Evolutionary conservation across 2,329 filamentous ascomycete genomes (phyloP).

Genomic region (Orbilia javanica): DNA sequence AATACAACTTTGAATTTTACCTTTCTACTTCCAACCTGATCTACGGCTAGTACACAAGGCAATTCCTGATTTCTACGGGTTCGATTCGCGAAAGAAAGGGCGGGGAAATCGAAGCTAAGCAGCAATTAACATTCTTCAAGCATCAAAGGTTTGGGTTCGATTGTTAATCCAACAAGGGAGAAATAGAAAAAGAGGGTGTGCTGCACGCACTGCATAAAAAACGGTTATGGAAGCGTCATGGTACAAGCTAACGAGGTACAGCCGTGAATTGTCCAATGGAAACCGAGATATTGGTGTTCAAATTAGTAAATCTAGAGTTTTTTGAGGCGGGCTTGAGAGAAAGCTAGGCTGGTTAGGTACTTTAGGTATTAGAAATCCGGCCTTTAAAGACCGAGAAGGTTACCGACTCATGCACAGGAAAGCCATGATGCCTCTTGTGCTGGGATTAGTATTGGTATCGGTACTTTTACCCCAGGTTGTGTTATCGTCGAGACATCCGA

Average conservation of each 20-base stretch:
- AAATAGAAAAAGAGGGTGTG: conserved; percentile 47
- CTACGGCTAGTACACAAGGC: conserved; percentile 20
- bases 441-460: background rate
- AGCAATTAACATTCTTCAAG: conserved; percentile 11
- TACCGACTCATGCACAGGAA: background rate
- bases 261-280: conserved; percentile 33
- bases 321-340: background rate
- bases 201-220: too few relatives aligned
- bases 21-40: conserved; percentile 36
- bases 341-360: conserved; percentile 9
- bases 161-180: background rate
- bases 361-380: conserved; percentile 41
- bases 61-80: conserved; percentile 42
- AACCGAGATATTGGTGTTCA: conserved; percentile 6
- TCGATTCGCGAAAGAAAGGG: conserved; percentile 38
- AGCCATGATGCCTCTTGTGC: conserved; percentile 31
- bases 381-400: conserved; percentile 2
- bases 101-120: background rate
- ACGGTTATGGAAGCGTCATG: conserved; percentile 56
- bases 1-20: background rate
- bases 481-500: background rate
- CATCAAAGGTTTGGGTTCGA: conserved; percentile 28
- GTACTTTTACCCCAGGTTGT: conserved; percentile 18
- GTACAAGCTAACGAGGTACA: conserved; percentile 18
- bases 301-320: conserved; percentile 9